Evolutionary conservation across 495 filamentous ascomycete genomes (phyloP), one percentile per base, ranked within the genome.

Genomic region (Lepidopterella palustris): DNA sequence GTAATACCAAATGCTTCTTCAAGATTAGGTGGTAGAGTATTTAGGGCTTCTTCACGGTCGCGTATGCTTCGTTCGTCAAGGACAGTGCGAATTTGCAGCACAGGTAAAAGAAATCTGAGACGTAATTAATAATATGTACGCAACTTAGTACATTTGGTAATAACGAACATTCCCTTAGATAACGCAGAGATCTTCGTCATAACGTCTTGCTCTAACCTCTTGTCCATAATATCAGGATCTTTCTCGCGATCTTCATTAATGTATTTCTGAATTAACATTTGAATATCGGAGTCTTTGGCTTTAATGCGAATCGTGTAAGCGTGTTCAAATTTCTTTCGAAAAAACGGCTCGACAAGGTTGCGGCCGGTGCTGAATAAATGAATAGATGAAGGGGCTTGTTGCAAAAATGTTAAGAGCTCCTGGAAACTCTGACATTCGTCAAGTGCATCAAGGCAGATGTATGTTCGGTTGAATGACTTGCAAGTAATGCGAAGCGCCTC

Each of bases 201-300:
- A 42, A 66, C 62, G 11, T 63, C 60, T 29, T 18, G 28, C 58
- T 47, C 55, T 48, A 68, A 51, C 31, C 11, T 54, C 29, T 60
- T 29, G 26, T 63, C 51, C 57, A 68, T 68, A 52, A 56, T 58
- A 26, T 58, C 49, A 47, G 63, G 63, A 32, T 58, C 63, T 42
- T 58, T 31, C 28, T 66, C 63, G 55, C 62, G 61, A n/a, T 53
- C 59, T n/a, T 59, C 63, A 55, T 55, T 59, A 45, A 66, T 66
- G 32, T 66, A 55, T 29, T 45, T 40, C n/a, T 51, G 32, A 28
- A 65, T 56, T 20, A 59, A 62, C 20, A 15, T 31, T 60, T 32
- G 51, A 58, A 63, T 66, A 51, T 68, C 63, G 51, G 40, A 53
- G 15, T 62, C 45, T 21, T 55, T 55, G 11, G 66, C 63, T 45